Base-by-base conservation (phyloP, 2,329 filamentous ascomycete species). In the Curvularia sp. region DNA sequence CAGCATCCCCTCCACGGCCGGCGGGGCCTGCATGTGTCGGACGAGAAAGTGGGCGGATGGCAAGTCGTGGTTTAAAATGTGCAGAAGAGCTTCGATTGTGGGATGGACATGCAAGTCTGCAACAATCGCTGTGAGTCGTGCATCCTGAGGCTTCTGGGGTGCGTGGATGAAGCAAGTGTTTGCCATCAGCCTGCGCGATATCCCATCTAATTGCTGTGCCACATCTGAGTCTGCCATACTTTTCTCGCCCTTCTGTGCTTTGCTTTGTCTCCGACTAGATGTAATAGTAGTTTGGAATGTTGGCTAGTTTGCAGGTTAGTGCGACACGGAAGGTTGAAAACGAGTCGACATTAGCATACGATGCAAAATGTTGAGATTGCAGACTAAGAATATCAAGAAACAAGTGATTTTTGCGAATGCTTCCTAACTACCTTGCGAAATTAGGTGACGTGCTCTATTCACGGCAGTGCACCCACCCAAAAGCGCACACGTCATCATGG, bases 51-150 rank as follows among this genome's bases (percentile, higher is more conserved):
- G 82, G 0, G 82, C 82, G 19, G 74, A 77, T 4, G 81, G 73
- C 0, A 84, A 73, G 66, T 85, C 82, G 60, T 74, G 71, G 66
- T 85, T 85, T 28, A 84, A 72, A 52, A 85, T 75, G 67, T 85
- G 83, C 3, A 85, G 75, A 0, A 80, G 71, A 9, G 81, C 74
- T 75, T 85, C 83, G 36, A 85, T 71, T 13, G 79, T 77, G 7
- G 82, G 81, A 60, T 84, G 81, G 1, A 81, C 64, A 8, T 65
- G 66, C 5, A 80, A 70, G 25, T 66, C 49, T 28, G 72, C 57
- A 30, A 75, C 72, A 2, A 5, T 27, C 8, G 67, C 15, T 10
- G 70, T 70, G 6, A 71, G 48, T 9, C 48, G 15, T 4, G 59
- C 49, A 42, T 61, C 30, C 5, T 45, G 59, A 2, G 70, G 36